Conservation (phyloP, 345 rosid genomes). For the Camelina hispida region DNA sequence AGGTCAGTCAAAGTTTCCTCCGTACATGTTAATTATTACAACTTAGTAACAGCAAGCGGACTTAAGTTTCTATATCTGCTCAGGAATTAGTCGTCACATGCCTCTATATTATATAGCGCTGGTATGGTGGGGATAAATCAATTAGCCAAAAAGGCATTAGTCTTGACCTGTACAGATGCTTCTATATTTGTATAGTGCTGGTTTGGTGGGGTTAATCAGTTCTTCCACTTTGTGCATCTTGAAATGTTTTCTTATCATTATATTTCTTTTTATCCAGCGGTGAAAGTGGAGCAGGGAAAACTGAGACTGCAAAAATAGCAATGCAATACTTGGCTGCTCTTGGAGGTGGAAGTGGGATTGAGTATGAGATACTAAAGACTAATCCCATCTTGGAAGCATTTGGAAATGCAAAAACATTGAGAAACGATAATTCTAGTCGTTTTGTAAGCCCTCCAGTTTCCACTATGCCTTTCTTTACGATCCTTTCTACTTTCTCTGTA, state of each 20-base stretch:
- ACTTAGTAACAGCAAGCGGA: neutral
- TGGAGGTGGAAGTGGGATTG: conserved; percentile 99
- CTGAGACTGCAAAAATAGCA: conserved; percentile 98
- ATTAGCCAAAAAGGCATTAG: neutral
- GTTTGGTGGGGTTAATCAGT: neutral
- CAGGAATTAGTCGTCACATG: conserved; percentile 8
- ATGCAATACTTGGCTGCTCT: conserved; percentile 99
- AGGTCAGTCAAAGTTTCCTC: conserved; percentile 59
- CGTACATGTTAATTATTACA: conserved; percentile 18
- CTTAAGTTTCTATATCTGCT: neutral
- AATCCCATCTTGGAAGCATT: conserved; percentile 97
- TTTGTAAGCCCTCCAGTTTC: conserved; percentile 65
- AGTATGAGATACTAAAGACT: conserved; percentile 91
- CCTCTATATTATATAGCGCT: conserved; percentile 5
- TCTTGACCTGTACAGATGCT: neutral
- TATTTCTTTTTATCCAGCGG: conserved; percentile 64
- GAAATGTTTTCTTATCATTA: conserved; percentile 29
- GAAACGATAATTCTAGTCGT: conserved; percentile 98
- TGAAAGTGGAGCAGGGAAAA: conserved; percentile 99
- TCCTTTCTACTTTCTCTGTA: neutral
- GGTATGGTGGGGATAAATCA: conserved; percentile 1
- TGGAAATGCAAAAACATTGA: conserved; percentile 95
- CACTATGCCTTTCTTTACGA: neutral
- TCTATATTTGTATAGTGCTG: conserved; percentile 2
- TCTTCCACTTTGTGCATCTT: conserved; percentile 27